These are phyloP conservation scores for Coleophoma cylindrospora DNA, from an alignment of 2,329 filamentous ascomycete genomes.

Conservation along the genomic window DNA sequence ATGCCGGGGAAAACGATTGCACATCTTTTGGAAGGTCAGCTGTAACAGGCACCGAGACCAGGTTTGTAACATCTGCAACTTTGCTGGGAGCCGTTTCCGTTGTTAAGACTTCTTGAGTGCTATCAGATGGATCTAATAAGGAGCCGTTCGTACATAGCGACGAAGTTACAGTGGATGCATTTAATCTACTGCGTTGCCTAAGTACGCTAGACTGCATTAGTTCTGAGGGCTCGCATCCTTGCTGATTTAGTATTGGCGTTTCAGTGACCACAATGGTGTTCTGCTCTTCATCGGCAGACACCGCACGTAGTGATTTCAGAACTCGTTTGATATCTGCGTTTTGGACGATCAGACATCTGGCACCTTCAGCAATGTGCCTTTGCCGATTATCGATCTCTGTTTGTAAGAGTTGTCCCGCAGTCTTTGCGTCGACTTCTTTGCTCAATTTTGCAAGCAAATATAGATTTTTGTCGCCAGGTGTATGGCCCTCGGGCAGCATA, in stretches of 20 bases:
- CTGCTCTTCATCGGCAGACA: too few species aligned
- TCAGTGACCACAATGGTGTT: too few species aligned
- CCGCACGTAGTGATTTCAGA: not conserved
- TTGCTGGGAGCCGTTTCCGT: not conserved
- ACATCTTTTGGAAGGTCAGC: not conserved
- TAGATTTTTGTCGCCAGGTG: conserved; percentile 6
- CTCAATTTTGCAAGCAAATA: conserved; percentile 7
- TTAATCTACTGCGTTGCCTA: too few species aligned
- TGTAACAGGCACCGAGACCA: too few species aligned
- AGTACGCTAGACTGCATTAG: too few species aligned
- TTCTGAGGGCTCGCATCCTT: too few species aligned
- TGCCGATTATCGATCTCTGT: conserved; percentile 2
- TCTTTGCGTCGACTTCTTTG: conserved; percentile 4
- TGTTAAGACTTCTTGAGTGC: too few species aligned
- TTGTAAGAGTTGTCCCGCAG: not conserved
- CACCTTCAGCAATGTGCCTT: not conserved
- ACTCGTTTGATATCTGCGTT: not conserved
- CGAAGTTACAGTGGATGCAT: too few species aligned
- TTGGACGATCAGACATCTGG: not conserved
- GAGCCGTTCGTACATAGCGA: not conserved
- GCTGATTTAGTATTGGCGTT: too few species aligned
- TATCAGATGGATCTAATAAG: not conserved
- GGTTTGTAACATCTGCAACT: not conserved
- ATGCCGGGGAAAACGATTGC: not conserved
- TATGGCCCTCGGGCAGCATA: conserved; percentile 8